Evolutionary conservation across 1,139 yeast genomes (phyloP), one percentile per base, ranked within the genome.

Genomic region (Pichia sp.): DNA sequence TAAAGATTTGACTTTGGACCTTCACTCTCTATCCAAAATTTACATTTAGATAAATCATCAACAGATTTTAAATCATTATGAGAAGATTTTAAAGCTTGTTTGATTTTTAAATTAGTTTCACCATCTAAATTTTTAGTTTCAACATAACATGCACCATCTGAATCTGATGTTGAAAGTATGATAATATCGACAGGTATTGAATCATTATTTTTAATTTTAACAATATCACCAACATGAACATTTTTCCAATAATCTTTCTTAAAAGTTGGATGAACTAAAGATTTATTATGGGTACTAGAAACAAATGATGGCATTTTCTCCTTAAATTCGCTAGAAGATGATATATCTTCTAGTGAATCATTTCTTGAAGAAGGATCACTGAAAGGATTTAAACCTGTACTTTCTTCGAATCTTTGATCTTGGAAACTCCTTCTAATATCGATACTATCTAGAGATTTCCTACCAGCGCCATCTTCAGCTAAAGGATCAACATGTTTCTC

Each of bases 111-210:
- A 59, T 91, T 91, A 5, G 97, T 86, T 63, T 91, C 98, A 60
- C 98, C 98, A 63, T 91, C 97, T 53, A 91, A 71, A 60, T 91
- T 91, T 56, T 88, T 89, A 1, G 98, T 91, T 62, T 91, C 97
- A 33, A 89, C 79, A 56, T 81, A 89, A 63, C 97, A 89, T 35
- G 82, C 88, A 33, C 95, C 95, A 58, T 91, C 97, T 1, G 72
- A 61, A 58, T 89, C 96, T 1, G 95, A 82, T 0, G 95, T 79
- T 3, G 95, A 76, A 34, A 91, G 58, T 24, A 89, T 66, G 15
- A 86, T 71, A 28, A 89, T 62, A 66, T 91, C 98, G 9, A 96
- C 96, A 3, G 98, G 98, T 22, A 91, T 78, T 62, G 86, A 94
- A 60, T 89, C 96, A 59, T 91, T 83, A 47, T 82, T 81, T 53